Base-by-base conservation (phyloP, 176 grass and related monocot species). In the Carex parvula region DNA sequence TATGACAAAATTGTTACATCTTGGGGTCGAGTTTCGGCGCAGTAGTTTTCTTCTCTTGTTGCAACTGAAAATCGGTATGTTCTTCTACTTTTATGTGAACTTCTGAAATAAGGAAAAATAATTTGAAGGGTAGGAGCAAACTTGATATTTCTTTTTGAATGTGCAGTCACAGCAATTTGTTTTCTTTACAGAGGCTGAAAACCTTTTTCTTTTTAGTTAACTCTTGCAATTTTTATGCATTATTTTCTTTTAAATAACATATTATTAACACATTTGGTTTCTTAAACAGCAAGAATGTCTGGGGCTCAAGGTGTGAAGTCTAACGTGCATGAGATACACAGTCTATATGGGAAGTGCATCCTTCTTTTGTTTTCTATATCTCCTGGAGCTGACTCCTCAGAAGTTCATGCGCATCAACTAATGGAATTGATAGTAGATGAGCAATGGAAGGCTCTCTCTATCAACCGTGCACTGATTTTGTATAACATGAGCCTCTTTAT, bases 51-150 rank as follows among this genome's bases (percentile, higher is more conserved):
- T 85, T 89, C 50, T 95, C 62, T 84, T 84, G 37, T 85, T 95
- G 59, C 91, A 85, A 22, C 81, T 93, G 42, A 98, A 98, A 92
- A 95, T 64, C 81, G 95, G 95, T 98, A 98, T 14, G 20, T 60
- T 12, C 7, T 69, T 84, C 53, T 76, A 62, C 42, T 82, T 71
- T 71, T 17, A 59, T 76, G 60, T 80, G 48, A 21, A 58, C 82
- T 70, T 64, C 18, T 84, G 11, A n/a, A 16, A 77, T 32, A 56
- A 33, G 18, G 6, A 55, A 14, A 14, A 17, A 76, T 32, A 76
- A 76, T 55, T 76, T 55, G 48, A 76, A 72, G 21, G 13, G 48
- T 76, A 55, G 13, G 48, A 30, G 46, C 22, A 70, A 70, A 53
- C 44, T 26, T 75, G 11, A 54, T 75, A 53, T 53, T 63, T 30